A percentile compares a stretch with the other conserved stretches of the same genome.
phyloP scores from a whole-genome alignment of 352 stramenopile species.

The Phytophthora podocarpi region DNA sequence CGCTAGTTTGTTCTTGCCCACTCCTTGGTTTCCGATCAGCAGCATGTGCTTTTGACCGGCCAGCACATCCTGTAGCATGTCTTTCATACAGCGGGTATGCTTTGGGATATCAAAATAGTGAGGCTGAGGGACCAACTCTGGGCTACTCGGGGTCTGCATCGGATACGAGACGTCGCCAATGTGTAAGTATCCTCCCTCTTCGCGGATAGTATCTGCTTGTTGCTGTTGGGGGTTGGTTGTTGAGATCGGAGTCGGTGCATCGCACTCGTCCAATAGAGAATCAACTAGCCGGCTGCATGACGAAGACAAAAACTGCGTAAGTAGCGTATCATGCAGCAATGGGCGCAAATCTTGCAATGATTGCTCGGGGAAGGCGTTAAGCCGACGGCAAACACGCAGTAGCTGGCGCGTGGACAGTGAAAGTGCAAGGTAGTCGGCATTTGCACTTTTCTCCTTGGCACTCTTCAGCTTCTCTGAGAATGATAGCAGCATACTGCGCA shows the following conservation, averaged over 20 bases:
- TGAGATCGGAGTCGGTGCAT: slow-evolving; percentile 25
- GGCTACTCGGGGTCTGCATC: slow-evolving; percentile 50
- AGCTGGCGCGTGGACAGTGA: slow-evolving; percentile 73
- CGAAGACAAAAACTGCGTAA: slow-evolving; percentile 76
- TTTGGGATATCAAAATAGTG: slow-evolving; percentile 92
- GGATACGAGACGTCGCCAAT: slow-evolving; percentile 73
- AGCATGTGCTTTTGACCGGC: slow-evolving; percentile 91
- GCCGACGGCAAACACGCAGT: slow-evolving; percentile 62
- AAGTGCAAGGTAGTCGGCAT: slow-evolving; percentile 55
- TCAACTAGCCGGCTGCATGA: slow-evolving; percentile 58
- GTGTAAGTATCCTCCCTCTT: slow-evolving; percentile 46
- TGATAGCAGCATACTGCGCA: slow-evolving; percentile 48
- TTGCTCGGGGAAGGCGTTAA: slow-evolving; percentile 71
- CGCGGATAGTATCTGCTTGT: slow-evolving; percentile 42
- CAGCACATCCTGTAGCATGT: slow-evolving; percentile 86
- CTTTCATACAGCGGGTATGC: slow-evolving; percentile 86
- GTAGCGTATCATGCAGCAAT: slow-evolving; percentile 76
- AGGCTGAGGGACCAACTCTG: slow-evolving; percentile 87
- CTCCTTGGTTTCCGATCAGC: slow-evolving; percentile 94
- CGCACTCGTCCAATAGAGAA: slow-evolving; percentile 54
- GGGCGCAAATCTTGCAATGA: slow-evolving; percentile 65
- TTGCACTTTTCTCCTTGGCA: slow-evolving; percentile 45
- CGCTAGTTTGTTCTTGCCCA: slow-evolving; percentile 96
- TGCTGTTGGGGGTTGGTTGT: neutral
- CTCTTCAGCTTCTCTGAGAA: slow-evolving; percentile 61